Conservation (phyloP, 2,329 filamentous ascomycete genomes). For the Aspergillus alliaceus region DNA sequence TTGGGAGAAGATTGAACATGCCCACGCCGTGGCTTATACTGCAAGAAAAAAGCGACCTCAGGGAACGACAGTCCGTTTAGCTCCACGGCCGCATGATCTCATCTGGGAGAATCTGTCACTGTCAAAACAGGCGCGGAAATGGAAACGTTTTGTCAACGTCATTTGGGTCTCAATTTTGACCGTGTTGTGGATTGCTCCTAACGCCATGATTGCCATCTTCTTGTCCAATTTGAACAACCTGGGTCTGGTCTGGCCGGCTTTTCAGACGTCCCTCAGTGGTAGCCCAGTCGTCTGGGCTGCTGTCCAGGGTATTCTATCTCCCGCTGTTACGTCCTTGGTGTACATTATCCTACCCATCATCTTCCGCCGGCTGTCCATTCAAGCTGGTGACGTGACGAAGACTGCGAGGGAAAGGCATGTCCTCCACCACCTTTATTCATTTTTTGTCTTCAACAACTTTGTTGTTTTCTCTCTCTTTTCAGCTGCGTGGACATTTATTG, state of each 20-base stretch:
- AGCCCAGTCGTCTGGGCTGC: slow-evolving; percentile 76
- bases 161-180: slow-evolving; percentile 82
- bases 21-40: slow-evolving; percentile 82
- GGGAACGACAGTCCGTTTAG: slow-evolving; percentile 73
- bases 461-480: slow-evolving; percentile 92
- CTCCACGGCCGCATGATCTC: slow-evolving; percentile 84
- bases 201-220: slow-evolving; percentile 93
- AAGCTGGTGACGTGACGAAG: slow-evolving; percentile 86
- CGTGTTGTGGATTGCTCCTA: slow-evolving; percentile 83
- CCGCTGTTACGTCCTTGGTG: slow-evolving; percentile 80
- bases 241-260: slow-evolving; percentile 74
- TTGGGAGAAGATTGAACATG: slow-evolving; percentile 83
- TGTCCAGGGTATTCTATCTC: slow-evolving; percentile 87
- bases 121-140: slow-evolving; percentile 65
- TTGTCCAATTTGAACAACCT: slow-evolving; percentile 81
- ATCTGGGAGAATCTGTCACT: slow-evolving; percentile 94
- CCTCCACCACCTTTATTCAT: slow-evolving; percentile 83
- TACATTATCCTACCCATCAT: slow-evolving; percentile 87
- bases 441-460: slow-evolving; percentile 97
- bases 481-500: slow-evolving; percentile 72
- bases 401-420: slow-evolving; percentile 91
- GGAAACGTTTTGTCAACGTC: slow-evolving; percentile 75
- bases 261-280: slow-evolving; percentile 62
- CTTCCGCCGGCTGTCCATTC: slow-evolving; percentile 82
- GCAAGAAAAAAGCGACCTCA: slow-evolving; percentile 78